Evolutionary conservation across 2,329 filamentous ascomycete species (phyloP).

Genomic region (Fonsecaea pedrosoi): DNA sequence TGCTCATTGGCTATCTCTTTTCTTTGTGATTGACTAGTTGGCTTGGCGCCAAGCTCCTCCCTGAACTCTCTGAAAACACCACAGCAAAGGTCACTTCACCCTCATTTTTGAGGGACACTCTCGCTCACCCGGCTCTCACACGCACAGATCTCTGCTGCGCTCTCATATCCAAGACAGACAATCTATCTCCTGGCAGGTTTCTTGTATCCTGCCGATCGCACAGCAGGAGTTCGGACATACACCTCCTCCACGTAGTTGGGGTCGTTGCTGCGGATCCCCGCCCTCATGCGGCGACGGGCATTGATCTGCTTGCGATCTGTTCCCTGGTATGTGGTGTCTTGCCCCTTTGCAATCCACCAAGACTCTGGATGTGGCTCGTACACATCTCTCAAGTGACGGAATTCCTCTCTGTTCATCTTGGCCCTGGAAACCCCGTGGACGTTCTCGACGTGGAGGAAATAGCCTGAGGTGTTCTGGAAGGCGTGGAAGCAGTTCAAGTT

Average conservation of each 20-base stretch:
- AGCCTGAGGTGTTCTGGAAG: background rate
- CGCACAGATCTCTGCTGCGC: background rate
- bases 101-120: background rate
- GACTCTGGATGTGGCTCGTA: constrained; percentile 10
- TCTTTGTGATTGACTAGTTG: background rate
- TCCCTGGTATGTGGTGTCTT: constrained; percentile 30
- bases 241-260: constrained; percentile 23
- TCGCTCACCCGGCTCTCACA: background rate
- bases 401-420: constrained; percentile 15
- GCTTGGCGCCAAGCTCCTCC: constrained; percentile 2
- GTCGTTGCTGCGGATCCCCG: constrained; percentile 20
- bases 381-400: background rate
- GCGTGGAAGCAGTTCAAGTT: constrained; percentile 18
- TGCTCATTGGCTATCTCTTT: constrained; percentile 3
- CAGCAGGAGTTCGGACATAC: constrained; percentile 12
- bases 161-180: background rate
- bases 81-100: background rate
- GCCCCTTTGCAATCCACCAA: constrained; percentile 12
- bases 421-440: background rate
- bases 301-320: constrained; percentile 28
- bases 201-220: background rate
- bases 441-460: background rate
- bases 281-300: constrained; percentile 26
- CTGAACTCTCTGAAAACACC: background rate
- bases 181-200: background rate